Evolutionary conservation across 1,284 basidiomycete species (phyloP).

Genomic region (Exobasidium cylindrosporum): DNA sequence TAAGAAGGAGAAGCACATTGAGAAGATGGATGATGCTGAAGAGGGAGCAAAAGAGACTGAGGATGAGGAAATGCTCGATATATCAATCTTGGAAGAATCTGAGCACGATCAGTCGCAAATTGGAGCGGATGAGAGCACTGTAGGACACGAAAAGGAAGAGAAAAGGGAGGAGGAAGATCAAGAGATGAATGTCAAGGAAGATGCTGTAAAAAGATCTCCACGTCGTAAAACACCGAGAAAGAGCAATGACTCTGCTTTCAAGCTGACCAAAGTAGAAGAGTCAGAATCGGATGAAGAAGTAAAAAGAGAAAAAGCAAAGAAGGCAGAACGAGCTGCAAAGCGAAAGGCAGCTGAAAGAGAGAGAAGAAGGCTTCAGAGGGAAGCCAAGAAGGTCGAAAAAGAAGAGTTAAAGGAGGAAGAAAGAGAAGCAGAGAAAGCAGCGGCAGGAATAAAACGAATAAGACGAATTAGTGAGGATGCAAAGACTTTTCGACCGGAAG

Average conservation of each 20-base stretch:
- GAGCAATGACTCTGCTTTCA: neutral
- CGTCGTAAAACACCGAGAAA: neutral
- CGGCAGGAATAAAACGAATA: neutral
- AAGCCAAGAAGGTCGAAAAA: neutral
- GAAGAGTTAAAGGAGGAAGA: neutral
- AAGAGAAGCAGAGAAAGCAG: neutral
- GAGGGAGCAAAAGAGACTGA: neutral
- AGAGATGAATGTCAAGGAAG: neutral
- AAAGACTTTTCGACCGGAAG: neutral
- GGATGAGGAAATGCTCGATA: constrained; percentile 1
- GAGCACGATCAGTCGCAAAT: neutral
- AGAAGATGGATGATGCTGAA: neutral
- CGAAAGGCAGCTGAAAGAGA: neutral
- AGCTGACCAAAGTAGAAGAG: neutral
- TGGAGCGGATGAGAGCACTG: neutral
- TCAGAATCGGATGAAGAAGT: neutral
- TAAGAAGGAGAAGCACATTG: neutral
- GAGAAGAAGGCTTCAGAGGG: neutral
- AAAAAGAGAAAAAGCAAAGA: constrained; percentile 2
- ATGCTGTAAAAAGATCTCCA: neutral
- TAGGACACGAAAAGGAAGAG: neutral
- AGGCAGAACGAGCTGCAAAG: neutral
- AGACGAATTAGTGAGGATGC: neutral
- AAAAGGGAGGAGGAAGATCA: neutral
- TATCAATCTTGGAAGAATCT: constrained; percentile 6